Evolutionary conservation across 352 stramenopile genomes (phyloP).

Genomic region (Porosira glacialis): DNA sequence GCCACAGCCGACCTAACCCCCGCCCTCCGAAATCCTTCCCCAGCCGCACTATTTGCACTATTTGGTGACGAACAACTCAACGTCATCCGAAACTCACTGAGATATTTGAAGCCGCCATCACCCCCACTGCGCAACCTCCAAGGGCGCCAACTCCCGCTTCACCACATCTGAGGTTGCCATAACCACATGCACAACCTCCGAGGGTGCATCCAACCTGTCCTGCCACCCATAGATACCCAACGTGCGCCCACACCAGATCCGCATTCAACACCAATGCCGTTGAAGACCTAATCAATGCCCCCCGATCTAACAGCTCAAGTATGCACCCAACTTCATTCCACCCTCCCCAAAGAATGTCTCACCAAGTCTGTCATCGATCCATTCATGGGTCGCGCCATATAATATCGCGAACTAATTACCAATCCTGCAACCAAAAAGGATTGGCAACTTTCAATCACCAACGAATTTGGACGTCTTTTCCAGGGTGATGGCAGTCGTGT

Average conservation of each 20-base stretch:
- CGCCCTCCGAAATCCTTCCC: background rate
- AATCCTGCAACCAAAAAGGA: too few species aligned
- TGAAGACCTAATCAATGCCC: background rate
- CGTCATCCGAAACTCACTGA: background rate
- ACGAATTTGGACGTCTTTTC: too few species aligned
- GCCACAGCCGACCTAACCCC: background rate
- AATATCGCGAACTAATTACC: slow-evolving; percentile 11
- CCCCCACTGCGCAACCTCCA: background rate
- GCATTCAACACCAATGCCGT: background rate
- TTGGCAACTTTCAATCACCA: too few species aligned
- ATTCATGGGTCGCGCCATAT: slow-evolving; percentile 1
- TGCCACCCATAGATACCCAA: background rate
- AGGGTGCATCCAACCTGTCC: background rate
- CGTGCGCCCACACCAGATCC: background rate
- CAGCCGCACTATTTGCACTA: too few species aligned
- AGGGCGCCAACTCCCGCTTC: too few species aligned
- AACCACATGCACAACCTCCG: background rate
- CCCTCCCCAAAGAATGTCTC: background rate
- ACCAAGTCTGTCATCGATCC: background rate
- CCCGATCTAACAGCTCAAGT: background rate
- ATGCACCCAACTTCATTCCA: background rate
- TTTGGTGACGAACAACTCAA: too few species aligned
- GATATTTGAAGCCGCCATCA: background rate
- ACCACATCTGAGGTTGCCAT: background rate
- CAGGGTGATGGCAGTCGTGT: too few species aligned